Percentiles rank a stretch among this genome's conserved stretches.
Evolutionary conservation across 768 basidiomycete genomes (phyloP).

Genomic region (Grammothele lineata): DNA sequence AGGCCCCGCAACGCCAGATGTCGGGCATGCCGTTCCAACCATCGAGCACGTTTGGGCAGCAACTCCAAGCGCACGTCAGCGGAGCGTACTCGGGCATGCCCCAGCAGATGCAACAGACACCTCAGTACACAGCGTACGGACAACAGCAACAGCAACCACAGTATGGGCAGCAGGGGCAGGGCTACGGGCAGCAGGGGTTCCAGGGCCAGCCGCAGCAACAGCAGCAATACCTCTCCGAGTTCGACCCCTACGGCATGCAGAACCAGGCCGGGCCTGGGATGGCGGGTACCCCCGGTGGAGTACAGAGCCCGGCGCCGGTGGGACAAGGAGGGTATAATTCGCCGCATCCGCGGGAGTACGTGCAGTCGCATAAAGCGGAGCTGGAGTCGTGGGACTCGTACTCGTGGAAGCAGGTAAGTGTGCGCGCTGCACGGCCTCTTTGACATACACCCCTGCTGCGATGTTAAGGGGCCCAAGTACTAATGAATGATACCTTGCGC

Average conservation of each 20-base stretch:
- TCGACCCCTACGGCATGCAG: slow-evolving; percentile 33
- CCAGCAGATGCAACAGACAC: slow-evolving; percentile 27
- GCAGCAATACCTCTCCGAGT: slow-evolving; percentile 31
- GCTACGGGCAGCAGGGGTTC: slow-evolving; percentile 19
- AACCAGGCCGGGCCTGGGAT: not conserved
- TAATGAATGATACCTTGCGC: too few relatives aligned
- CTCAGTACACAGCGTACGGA: slow-evolving; percentile 18
- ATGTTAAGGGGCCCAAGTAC: too few relatives aligned
- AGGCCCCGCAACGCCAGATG: slow-evolving; percentile 29
- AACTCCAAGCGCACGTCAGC: slow-evolving; percentile 33
- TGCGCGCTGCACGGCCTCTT: not conserved
- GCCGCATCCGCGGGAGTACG: slow-evolving; percentile 63
- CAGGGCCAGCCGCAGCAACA: slow-evolving; percentile 18
- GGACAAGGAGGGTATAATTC: not conserved
- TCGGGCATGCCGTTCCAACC: slow-evolving; percentile 42
- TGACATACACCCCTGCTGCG: too few relatives aligned
- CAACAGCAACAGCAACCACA: slow-evolving; percentile 27
- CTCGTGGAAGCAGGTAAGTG: slow-evolving; percentile 61
- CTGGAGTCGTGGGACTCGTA: slow-evolving; percentile 69
- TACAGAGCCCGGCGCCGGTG: slow-evolving; percentile 5
- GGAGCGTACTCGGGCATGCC: slow-evolving; percentile 16
- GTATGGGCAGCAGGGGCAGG: slow-evolving; percentile 21
- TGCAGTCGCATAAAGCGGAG: slow-evolving; percentile 60
- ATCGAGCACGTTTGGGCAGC: slow-evolving; percentile 54
- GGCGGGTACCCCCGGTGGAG: not conserved